These are phyloP conservation scores for Melampsora americana DNA, from an alignment of 1,284 basidiomycete species.

Conservation along the genomic window DNA sequence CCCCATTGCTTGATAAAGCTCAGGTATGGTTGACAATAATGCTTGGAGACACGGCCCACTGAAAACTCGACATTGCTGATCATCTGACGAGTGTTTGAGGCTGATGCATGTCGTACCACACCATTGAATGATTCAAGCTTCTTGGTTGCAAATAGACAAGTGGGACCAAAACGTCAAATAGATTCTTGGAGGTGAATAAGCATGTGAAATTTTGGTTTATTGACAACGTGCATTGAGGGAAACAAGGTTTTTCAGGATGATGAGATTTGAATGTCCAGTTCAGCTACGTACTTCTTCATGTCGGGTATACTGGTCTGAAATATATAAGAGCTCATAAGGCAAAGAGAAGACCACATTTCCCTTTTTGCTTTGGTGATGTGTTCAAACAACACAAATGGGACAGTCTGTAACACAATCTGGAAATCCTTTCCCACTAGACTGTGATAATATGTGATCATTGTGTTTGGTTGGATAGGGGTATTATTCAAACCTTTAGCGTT, in stretches of 20 bases:
- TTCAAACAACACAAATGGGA: slow-evolving; percentile 54
- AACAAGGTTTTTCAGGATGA: slow-evolving; percentile 52
- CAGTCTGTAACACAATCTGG: slow-evolving; percentile 32
- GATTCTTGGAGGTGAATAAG: slow-evolving; percentile 48
- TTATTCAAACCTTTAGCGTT: slow-evolving; percentile 50
- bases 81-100: background rate
- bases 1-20: no score
- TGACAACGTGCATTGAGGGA: slow-evolving; percentile 53
- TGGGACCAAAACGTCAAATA: slow-evolving; percentile 32
- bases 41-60: no score
- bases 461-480: slow-evolving; percentile 48
- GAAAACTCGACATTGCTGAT: no score
- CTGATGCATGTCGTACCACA: background rate
- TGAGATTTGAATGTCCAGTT: slow-evolving; percentile 48
- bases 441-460: slow-evolving; percentile 52
- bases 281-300: background rate
- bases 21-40: no score
- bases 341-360: slow-evolving; percentile 53
- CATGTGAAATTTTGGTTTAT: slow-evolving; percentile 56
- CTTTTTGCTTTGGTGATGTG: slow-evolving; percentile 47
- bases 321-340: slow-evolving; percentile 47
- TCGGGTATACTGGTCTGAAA: background rate
- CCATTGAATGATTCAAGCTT: slow-evolving; percentile 21
- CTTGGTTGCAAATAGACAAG: slow-evolving; percentile 12
- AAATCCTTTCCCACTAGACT: slow-evolving; percentile 56